Base-by-base conservation (phyloP, 805 yeast species). In the Candida railenensis region DNA sequence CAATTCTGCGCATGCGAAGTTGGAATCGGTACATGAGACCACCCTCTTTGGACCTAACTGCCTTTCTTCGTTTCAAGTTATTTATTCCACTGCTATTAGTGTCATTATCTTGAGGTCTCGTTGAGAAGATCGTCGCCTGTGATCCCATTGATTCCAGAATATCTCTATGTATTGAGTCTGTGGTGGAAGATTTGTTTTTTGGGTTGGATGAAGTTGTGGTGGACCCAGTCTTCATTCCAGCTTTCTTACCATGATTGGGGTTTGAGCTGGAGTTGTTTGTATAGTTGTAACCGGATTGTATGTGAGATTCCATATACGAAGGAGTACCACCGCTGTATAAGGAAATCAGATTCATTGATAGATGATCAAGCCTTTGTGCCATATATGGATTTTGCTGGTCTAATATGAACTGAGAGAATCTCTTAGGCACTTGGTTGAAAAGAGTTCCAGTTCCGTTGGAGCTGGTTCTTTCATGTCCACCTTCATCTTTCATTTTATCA, bases 91-190 rank as follows among this genome's bases (percentile, higher is more conserved):
- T 51, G 18, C 21, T 52, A 47, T 19, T 21, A 22, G 43, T 22
- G 16, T 51, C 43, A 18, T 22, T n/a, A 9, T 30, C 43, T 12
- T 38, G 43, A 12, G 34, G 57, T 16, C 73, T 55, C 8, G 76
- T 71, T n/a, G 74, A 69, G 50, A 71, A 71, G 32, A 71, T 71
- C 0, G 77, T 72, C 21, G 73, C 76, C 50, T 71, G 76, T 0
- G 75, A 69, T 3, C 69, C 74, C 71, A 66, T 63, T 44, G 69
- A 65, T 37, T 62, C 58, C 40, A 73, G 66, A 32, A 68, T 65
- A 37, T 63, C 67, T 21, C 65, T 20, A 19, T 42, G 25, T 3
- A 43, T 33, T 2, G 46, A 45, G 42, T 43, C 42, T 22, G 50
- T 33, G 22, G 41, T 37, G 37, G 54, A 42, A 3, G 48, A 46